Base-by-base conservation (phyloP, 805 yeast species). In the Zygotorulaspora florentina region DNA sequence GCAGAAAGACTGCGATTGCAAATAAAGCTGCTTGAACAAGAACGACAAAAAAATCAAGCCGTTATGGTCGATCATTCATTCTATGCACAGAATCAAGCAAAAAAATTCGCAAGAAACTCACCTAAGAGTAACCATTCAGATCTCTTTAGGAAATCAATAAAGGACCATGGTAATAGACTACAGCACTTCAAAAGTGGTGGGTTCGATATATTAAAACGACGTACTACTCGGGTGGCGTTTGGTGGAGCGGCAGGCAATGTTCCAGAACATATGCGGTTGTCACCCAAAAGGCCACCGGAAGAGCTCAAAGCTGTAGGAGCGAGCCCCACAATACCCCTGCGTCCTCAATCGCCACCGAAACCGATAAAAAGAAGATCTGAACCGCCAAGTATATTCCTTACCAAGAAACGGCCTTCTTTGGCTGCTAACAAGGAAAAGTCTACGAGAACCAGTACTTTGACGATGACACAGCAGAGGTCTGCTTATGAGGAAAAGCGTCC, bases 1-100 rank as follows among this genome's bases (percentile, higher is more conserved):
- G 61, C 70, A 3, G 66, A 61, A 42, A 63, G 65, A 30, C 47
- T 68, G 42, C 57, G 73, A 51, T 51, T 57, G 29, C 55, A 61
- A 37, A 62, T 60, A 55, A 56, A 53, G 39, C 54, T 55, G 45
- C 51, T 60, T 8, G 54, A 63, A 41, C 52, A 61, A 35, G 64
- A 68, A 15, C 61, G 68, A 43, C 62, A 61, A 37, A 53, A 53
- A 39, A 68, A 64, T 35, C 62, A 66, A 43, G 56, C 62, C 7
- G 54, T 62, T 5, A 50, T 51, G 5, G 57, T 63, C 1, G 61
- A 54, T 25, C 55, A 55, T 18, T 50, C 59, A 2, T 52, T 57
- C 9, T 49, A 47, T 34, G 39, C 47, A 15, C 47, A 52, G 34
- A 46, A 48, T 28, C 47, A 48, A 26, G 40, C 48, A 26, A 38